Percentiles rank a stretch among this genome's conserved stretches.
These are phyloP conservation scores for Nicotiana noctiflora DNA, from an alignment of 257 asterid species.

Conservation along the genomic window DNA sequence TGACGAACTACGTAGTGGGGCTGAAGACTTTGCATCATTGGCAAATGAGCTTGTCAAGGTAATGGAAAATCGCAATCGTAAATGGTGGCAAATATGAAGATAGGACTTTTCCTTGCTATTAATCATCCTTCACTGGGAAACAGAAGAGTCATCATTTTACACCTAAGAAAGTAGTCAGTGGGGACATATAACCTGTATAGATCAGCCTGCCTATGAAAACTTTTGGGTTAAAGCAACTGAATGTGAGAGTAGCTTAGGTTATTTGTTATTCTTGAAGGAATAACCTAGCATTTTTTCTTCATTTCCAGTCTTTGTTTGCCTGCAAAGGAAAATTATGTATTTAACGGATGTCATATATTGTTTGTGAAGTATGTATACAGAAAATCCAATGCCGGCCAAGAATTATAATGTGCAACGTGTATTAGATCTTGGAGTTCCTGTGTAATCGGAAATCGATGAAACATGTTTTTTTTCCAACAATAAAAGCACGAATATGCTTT, in stretches of 20 bases:
- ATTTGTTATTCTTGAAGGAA: not conserved
- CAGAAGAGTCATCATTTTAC: not conserved
- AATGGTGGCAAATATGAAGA: slow-evolving; percentile 76
- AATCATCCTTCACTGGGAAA: not conserved
- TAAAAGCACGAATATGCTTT: not conserved
- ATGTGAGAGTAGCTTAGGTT: not conserved
- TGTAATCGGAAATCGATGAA: not conserved
- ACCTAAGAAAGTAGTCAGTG: not conserved
- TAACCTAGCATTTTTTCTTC: not conserved
- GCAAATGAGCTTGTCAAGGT: slow-evolving; percentile 85
- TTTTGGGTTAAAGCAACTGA: not conserved
- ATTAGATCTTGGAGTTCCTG: not conserved
- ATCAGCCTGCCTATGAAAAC: not conserved
- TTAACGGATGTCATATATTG: not conserved
- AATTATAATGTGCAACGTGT: not conserved
- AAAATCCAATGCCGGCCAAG: not conserved
- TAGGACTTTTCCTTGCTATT: not conserved
- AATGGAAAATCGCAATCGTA: slow-evolving; percentile 75
- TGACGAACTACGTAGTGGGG: slow-evolving; percentile 69
- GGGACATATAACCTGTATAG: not conserved
- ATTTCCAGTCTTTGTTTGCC: not conserved
- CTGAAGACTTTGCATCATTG: slow-evolving; percentile 84
- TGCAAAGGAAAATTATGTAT: not conserved
- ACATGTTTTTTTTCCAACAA: not conserved
- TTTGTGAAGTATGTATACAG: not conserved